These are phyloP conservation scores for Phialemonium atrogriseum DNA, from an alignment of 2,329 filamentous ascomycete genomes.

Conservation along the genomic window DNA sequence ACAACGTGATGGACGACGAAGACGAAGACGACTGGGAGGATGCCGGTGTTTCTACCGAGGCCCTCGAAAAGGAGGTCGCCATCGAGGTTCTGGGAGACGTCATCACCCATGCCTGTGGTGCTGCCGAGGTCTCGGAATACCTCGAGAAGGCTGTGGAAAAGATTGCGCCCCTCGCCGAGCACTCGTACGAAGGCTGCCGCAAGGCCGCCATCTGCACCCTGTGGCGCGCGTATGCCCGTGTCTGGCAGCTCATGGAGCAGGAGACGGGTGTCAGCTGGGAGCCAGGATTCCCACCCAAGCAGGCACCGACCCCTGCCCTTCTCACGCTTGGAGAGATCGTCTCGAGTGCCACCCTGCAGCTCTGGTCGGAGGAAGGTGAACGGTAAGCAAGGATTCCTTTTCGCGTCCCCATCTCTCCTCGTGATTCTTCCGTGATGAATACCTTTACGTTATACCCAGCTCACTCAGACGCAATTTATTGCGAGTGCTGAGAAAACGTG, in stretches of 20 bases:
- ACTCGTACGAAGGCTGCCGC: slow-evolving; percentile 86
- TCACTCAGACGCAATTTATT: slow-evolving; percentile 92
- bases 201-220: slow-evolving; percentile 87
- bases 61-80: slow-evolving; percentile 95
- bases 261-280: slow-evolving; percentile 75
- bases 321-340: slow-evolving; percentile 80
- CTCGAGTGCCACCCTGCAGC: slow-evolving; percentile 70
- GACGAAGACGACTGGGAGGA: slow-evolving; percentile 69
- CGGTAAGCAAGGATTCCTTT: slow-evolving; percentile 56
- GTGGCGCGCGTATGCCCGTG: slow-evolving; percentile 86
- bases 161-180: slow-evolving; percentile 73
- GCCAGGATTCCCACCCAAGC: slow-evolving; percentile 75
- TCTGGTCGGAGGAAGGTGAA: slow-evolving; percentile 88
- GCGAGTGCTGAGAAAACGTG: slow-evolving; percentile 86
- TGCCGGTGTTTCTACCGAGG: slow-evolving; percentile 81
- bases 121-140: slow-evolving; percentile 66
- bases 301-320: slow-evolving; percentile 70
- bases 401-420: slow-evolving; percentile 5
- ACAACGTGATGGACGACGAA: slow-evolving; percentile 51
- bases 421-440: slow-evolving; percentile 68
- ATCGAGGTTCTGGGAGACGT: slow-evolving; percentile 92
- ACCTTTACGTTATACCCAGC: slow-evolving; percentile 91
- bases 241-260: slow-evolving; percentile 82
- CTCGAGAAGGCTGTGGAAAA: slow-evolving; percentile 82
- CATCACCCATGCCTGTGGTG: slow-evolving; percentile 73